Conservation (phyloP, 2,329 filamentous ascomycete species). For the Talaromyces sp. region DNA sequence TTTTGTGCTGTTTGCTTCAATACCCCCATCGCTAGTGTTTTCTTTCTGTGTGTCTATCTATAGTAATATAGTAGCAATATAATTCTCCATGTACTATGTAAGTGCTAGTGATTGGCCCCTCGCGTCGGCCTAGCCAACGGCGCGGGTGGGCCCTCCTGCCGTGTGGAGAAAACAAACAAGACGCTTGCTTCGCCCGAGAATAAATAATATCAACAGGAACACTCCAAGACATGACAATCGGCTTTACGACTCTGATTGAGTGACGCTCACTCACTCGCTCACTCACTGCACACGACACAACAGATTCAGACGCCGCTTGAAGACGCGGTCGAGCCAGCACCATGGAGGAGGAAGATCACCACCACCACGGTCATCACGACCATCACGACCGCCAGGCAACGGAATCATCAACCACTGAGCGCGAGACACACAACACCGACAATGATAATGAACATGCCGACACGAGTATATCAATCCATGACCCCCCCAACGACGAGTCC, state of each 20-base stretch:
- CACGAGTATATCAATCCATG: not conserved
- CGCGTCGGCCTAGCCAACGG: constrained; percentile 9
- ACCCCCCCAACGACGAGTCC: not conserved
- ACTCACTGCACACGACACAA: not conserved
- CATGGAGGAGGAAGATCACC: not conserved
- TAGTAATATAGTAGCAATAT: not conserved
- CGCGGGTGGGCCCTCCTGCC: constrained; percentile 8
- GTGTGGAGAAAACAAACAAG: constrained; percentile 15
- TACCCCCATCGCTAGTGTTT: too few species aligned
- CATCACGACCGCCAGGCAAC: not conserved
- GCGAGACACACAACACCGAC: not conserved
- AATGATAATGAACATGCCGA: not conserved
- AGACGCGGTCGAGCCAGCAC: not conserved
- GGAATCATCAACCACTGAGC: not conserved
- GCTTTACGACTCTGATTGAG: not conserved
- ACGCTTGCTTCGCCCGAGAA: not conserved
- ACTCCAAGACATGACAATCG: not conserved
- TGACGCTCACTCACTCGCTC: not conserved
- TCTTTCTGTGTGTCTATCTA: not conserved
- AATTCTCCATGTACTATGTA: not conserved
- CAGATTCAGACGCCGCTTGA: not conserved
- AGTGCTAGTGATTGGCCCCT: not conserved
- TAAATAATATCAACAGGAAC: not conserved
- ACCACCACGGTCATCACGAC: not conserved
- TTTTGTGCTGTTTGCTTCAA: too few species aligned